A percentile compares a stretch with the other conserved stretches of the same genome.
Evolutionary conservation across 2,329 filamentous ascomycete genomes (phyloP).

Genomic region (Cladosporium halotolerans): DNA sequence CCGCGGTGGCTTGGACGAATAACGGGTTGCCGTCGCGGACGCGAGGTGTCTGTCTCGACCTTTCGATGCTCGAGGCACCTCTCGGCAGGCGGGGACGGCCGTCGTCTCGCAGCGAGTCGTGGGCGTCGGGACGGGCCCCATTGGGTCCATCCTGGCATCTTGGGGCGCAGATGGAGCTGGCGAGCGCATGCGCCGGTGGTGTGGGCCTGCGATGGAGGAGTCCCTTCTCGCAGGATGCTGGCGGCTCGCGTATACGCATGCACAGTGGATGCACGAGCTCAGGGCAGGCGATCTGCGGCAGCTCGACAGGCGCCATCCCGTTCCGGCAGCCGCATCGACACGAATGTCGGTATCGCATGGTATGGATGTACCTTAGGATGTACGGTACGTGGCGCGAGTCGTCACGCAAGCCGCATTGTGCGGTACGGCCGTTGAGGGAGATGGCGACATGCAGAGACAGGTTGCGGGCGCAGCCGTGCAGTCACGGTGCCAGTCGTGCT

Average conservation of each 20-base stretch:
- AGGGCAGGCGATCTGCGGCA: neutral
- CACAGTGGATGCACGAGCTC: neutral
- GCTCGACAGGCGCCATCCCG: neutral
- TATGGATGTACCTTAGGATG: no score
- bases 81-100: neutral
- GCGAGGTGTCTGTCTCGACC: neutral
- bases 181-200: neutral
- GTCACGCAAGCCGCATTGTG: neutral
- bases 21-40: neutral
- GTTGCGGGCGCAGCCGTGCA: neutral
- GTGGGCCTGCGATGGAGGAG: neutral
- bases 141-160: neutral
- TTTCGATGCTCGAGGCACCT: neutral
- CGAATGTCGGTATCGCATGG: neutral
- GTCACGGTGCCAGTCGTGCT: no score
- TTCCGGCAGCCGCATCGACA: neutral
- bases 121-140: slow-evolving; percentile 2
- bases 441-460: neutral
- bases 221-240: neutral
- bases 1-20: neutral
- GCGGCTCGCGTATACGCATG: neutral
- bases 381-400: slow-evolving; percentile 3
- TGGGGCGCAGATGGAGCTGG: neutral
- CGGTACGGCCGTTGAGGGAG: slow-evolving; percentile 6
- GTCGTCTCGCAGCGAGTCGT: slow-evolving; percentile 1